A percentile compares a stretch with the other conserved stretches of the same genome.
These are phyloP conservation scores for Gloeophyllum trabeum DNA, from an alignment of 768 basidiomycete species.

Conservation along the genomic window DNA sequence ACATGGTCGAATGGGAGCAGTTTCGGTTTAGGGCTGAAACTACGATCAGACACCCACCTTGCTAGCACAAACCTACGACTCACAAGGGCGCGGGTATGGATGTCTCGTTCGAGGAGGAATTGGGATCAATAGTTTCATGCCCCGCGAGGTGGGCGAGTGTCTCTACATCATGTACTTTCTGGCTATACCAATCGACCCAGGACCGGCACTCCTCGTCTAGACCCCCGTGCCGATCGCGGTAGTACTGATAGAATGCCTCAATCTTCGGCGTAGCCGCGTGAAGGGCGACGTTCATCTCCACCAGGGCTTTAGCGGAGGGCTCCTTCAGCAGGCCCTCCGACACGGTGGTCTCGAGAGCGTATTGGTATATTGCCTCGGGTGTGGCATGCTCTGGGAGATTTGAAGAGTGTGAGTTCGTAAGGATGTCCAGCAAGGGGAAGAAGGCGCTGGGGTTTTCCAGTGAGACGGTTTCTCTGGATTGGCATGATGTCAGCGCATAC, in stretches of 20 bases:
- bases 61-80: constrained; percentile 1
- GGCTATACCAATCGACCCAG: constrained; percentile 83
- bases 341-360: constrained; percentile 39
- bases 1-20: constrained; percentile 74
- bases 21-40: constrained; percentile 29
- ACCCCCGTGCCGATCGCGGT: constrained; percentile 22
- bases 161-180: constrained; percentile 57
- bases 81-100: constrained; percentile 17
- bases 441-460: constrained; percentile 63
- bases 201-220: constrained; percentile 39
- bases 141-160: constrained; percentile 42
- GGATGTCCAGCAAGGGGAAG: constrained; percentile 62
- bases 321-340: constrained; percentile 35
- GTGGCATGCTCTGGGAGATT: constrained; percentile 23
- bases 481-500: background rate
- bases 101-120: constrained; percentile 12
- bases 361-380: constrained; percentile 41
- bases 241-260: constrained; percentile 76
- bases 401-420: constrained; percentile 40
- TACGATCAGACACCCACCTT: constrained; percentile 6
- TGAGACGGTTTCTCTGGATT: constrained; percentile 66
- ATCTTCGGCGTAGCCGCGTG: constrained; percentile 74
- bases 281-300: constrained; percentile 66
- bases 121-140: constrained; percentile 35
- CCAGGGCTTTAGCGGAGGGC: constrained; percentile 37